Evolutionary conservation across 148 eudicot species (phyloP).

Genomic region (Rhododendron williamsianum): DNA sequence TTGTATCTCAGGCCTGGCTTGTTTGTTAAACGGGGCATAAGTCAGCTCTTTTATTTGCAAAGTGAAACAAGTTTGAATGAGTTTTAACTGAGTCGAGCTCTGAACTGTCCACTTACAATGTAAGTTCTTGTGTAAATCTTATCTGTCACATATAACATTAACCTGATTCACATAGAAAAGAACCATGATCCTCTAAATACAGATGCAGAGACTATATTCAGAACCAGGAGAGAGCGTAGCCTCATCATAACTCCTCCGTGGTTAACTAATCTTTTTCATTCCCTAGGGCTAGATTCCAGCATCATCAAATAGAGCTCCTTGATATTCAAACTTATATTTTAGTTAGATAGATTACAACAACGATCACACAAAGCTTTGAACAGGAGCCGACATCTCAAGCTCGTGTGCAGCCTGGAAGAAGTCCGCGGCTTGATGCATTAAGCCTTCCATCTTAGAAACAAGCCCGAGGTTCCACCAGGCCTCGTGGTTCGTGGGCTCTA

Average conservation of each 20-base stretch:
- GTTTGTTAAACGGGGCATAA: too few relatives aligned
- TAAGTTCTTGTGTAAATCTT: background rate
- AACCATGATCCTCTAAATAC: background rate
- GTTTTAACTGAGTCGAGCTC: too few relatives aligned
- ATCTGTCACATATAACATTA: background rate
- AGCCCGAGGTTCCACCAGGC: conserved; percentile 81
- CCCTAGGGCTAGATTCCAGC: background rate
- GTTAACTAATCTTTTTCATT: background rate
- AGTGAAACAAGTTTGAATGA: background rate
- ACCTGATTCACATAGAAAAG: background rate
- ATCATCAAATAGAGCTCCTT: background rate
- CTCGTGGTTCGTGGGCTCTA: conserved; percentile 65
- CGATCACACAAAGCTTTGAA: conserved; percentile 31
- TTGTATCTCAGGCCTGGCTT: too few relatives aligned
- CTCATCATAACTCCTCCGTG: background rate
- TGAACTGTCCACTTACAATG: background rate
- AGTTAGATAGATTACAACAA: background rate
- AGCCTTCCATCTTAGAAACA: conserved; percentile 71
- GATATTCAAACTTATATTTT: background rate
- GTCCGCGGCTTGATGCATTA: conserved; percentile 68
- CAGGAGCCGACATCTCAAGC: conserved; percentile 72
- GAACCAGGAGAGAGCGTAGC: background rate
- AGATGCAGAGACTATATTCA: background rate
- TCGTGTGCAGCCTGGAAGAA: conserved; percentile 91
- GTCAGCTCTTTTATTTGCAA: background rate